Evolutionary conservation across 225 moss, liverwort and hornwort species (phyloP).

Genomic region (Marchantia paleacea): DNA sequence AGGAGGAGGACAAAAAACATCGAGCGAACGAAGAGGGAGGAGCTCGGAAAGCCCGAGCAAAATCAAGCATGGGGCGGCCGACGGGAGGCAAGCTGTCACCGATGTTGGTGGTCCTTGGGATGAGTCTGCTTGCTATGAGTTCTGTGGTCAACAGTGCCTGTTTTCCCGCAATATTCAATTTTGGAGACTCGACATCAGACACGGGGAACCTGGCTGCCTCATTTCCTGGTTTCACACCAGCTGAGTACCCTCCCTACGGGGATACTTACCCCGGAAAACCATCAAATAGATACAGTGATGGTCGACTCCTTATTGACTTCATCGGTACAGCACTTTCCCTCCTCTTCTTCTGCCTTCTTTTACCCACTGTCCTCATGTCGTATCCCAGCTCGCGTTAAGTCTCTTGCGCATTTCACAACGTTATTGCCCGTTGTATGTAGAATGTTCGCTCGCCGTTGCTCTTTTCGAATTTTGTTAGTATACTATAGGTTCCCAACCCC

Average conservation of each 20-base stretch:
- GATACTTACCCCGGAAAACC: constrained; percentile 41
- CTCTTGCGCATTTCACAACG: background rate
- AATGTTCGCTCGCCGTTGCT: background rate
- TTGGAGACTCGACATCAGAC: constrained; percentile 50
- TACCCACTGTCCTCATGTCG: too few relatives aligned
- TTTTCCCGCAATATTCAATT: constrained; percentile 40
- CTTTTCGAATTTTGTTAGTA: background rate
- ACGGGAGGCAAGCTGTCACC: background rate
- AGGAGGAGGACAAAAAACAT: background rate
- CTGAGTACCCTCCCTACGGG: constrained; percentile 42
- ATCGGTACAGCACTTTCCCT: constrained; percentile 24
- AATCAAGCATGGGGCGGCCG: constrained; percentile 1
- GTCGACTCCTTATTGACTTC: constrained; percentile 45
- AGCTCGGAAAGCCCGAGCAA: background rate
- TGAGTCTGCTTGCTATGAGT: constrained; percentile 15
- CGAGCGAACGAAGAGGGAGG: background rate
- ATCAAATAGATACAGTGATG: constrained; percentile 39
- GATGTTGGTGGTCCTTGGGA: background rate
- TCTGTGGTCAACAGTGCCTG: constrained; percentile 24
- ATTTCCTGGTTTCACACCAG: constrained; percentile 44
- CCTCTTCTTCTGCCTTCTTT: background rate
- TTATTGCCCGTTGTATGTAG: background rate
- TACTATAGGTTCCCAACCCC: background rate
- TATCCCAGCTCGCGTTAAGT: background rate
- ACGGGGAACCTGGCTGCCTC: constrained; percentile 41